Evolutionary conservation across 352 stramenopile species (phyloP), one percentile per base, ranked within the genome.

Genomic region (Globisporangium cederbergense): DNA sequence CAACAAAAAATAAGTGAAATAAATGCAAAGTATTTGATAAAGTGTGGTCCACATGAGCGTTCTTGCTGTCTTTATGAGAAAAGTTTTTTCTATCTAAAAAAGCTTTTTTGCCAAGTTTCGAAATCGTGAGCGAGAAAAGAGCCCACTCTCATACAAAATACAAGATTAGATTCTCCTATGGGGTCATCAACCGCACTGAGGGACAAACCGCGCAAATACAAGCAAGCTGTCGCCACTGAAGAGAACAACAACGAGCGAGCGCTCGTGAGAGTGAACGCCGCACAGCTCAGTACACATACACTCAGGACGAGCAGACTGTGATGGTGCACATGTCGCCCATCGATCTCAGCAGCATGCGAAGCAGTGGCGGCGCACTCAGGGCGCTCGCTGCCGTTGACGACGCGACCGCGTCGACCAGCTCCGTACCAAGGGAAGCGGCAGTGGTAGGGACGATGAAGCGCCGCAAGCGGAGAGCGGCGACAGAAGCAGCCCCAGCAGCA

Each of bases 381-480:
- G 30, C 18, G 18, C 51, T 58, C 51, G 11, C 34, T 14, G 4
- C 18, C 51, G 13, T 4, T 8, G 51, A 43, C 51, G n/a, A 28
- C 30, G 34, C 34, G 28, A 42, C n/a, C 16, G 51, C 30, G 11
- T n/a, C 30, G 28, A 22, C 50, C 25, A 28, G 25, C 40, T 53
- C 16, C 2, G 30, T 14, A 25, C 40, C 55, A 25, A 40, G 18
- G 58, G 38, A 45, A 43, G 22, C 60, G 13, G 59, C 25, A 42
- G 34, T 47, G 9, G 47, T 22, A 57, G 50, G 51, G 10, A 30
- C 51, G 51, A 43, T 25, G 46, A 22, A 50, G 50, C 60, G 49
- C 28, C 60, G 58, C 36, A 65, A 65, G 25, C 36, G 49, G 34
- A 59, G 58, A n/a, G 13, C 47, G 14, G 16, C 46, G 47, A 63